These are phyloP conservation scores for Cryphonectria naterciae DNA, from an alignment of 2,329 filamentous ascomycete genomes.

Conservation along the genomic window DNA sequence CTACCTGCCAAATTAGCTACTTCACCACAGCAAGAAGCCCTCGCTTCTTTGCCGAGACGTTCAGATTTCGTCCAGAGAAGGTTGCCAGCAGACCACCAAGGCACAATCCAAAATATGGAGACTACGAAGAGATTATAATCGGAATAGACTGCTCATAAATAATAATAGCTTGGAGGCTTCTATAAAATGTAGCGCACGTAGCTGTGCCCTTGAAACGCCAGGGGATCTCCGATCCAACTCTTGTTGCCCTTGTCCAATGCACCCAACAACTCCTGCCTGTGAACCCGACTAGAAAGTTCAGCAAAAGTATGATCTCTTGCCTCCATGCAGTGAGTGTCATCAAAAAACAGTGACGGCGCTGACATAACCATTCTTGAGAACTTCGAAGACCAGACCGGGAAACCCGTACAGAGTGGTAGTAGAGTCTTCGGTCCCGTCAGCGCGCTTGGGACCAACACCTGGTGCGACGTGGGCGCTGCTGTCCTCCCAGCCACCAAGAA, in stretches of 20 bases:
- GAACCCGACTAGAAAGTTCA: background rate
- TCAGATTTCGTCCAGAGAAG: slow-evolving; percentile 22
- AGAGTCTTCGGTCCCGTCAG: slow-evolving; percentile 59
- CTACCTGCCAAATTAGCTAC: slow-evolving; percentile 23
- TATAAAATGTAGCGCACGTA: background rate
- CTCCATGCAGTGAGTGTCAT: background rate
- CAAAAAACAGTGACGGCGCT: slow-evolving; percentile 80
- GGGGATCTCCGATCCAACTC: background rate
- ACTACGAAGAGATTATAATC: background rate
- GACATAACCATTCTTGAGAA: slow-evolving; percentile 88
- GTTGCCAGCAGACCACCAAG: slow-evolving; percentile 13
- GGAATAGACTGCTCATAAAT: background rate
- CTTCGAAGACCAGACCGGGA: slow-evolving; percentile 92
- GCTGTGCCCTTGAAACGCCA: background rate
- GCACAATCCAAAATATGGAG: background rate
- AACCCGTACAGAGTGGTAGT: slow-evolving; percentile 90
- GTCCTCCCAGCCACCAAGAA: slow-evolving; percentile 86
- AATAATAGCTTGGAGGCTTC: background rate
- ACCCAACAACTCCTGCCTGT: background rate
- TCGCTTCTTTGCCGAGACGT: slow-evolving; percentile 24
- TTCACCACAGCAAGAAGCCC: slow-evolving; percentile 21
- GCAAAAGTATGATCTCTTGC: background rate
- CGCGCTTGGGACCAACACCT: slow-evolving; percentile 52
- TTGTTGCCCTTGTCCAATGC: background rate
- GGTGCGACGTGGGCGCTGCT: slow-evolving; percentile 54